Evolutionary conservation across 768 basidiomycete genomes (phyloP), one percentile per base, ranked within the genome.

Genomic region (Pleurotus tuber-regium): DNA sequence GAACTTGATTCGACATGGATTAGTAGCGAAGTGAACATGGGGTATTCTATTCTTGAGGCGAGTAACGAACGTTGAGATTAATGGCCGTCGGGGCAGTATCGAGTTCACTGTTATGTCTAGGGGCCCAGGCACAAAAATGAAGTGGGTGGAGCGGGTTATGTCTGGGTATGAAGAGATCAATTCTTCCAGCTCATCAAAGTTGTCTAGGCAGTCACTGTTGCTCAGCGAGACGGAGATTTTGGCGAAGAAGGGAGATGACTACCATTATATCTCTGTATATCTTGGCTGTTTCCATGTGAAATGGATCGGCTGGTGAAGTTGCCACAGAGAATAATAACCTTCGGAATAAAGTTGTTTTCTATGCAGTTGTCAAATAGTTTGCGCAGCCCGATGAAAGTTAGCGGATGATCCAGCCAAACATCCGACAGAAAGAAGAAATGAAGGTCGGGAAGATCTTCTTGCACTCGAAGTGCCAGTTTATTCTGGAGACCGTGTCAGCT

Each of bases 351-450:
- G 52, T 74, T 83, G 52, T 84, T 89, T 55, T 93, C 92, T 40
- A 91, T 82, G 57, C 92, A 92, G 59, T 92, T 88, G 57, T 94
- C 89, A 56, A 98, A 88, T 71, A 98, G 82, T 60, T 86, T 86
- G 54, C 83, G 80, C 10, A 99, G 75, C 3, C 91, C 92, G 4
- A 73, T 64, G 3, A 98, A 68, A 1, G 92, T 93, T 52, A 86
- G 80, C 0, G 92, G 85, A 56, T 91, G 84, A 68, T 99, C 96
- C 19, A 99, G 76, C 89, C 93, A 95, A 2, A 98, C 86, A 65
- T 99, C 97, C 0, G 97, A 98, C 31, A 98, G 75, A 61, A 97
- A 84, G 68, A 97, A 92, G 72, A 98, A 93, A 46, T 90, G 80
- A 28, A 92, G 73, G 50, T 94, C 86, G 11, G 84, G 70, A 16